Percentiles rank a stretch among this genome's conserved stretches.
Conservation (phyloP, 495 filamentous ascomycete species). For the Lasiosphaeria miniovina region DNA sequence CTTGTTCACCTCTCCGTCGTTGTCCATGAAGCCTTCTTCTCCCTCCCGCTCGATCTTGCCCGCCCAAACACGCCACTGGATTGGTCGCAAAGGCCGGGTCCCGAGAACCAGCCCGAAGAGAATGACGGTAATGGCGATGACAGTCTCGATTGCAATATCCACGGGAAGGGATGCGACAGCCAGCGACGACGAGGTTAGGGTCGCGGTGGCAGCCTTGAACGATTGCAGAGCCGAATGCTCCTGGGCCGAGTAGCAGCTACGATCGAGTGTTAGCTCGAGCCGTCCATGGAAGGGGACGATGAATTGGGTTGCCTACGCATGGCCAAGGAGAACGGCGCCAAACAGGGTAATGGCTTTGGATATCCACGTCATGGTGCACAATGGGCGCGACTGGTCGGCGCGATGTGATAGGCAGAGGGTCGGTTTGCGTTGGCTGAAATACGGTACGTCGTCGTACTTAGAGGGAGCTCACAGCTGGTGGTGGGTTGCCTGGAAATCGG, state of each 20-base stretch:
- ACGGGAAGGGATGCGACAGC: constrained; percentile 54
- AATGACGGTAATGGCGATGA: constrained; percentile 65
- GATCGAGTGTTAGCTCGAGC: neutral
- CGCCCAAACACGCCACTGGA: constrained; percentile 81
- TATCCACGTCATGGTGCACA: constrained; percentile 59
- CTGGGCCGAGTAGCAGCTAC: constrained; percentile 80
- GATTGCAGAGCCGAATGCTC: constrained; percentile 73
- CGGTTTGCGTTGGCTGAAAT: neutral
- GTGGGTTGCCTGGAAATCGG: neutral
- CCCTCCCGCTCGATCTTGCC: constrained; percentile 76
- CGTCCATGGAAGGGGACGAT: neutral
- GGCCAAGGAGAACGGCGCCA: constrained; percentile 64
- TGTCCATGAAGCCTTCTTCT: constrained; percentile 66
- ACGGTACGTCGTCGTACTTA: no score
- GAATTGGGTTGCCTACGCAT: constrained; percentile 57
- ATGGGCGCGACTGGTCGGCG: neutral
- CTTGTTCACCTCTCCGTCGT: constrained; percentile 56
- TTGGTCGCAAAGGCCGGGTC: constrained; percentile 67
- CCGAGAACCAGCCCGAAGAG: constrained; percentile 69
- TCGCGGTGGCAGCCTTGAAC: constrained; percentile 50
- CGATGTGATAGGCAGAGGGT: neutral
- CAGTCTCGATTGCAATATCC: constrained; percentile 75
- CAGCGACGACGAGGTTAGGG: constrained; percentile 36
- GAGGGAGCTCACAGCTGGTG: neutral
- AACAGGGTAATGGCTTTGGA: constrained; percentile 61